Base-by-base conservation (phyloP, 192 early-diverging fungal genomes). In the Gigaspora rosea region DNA sequence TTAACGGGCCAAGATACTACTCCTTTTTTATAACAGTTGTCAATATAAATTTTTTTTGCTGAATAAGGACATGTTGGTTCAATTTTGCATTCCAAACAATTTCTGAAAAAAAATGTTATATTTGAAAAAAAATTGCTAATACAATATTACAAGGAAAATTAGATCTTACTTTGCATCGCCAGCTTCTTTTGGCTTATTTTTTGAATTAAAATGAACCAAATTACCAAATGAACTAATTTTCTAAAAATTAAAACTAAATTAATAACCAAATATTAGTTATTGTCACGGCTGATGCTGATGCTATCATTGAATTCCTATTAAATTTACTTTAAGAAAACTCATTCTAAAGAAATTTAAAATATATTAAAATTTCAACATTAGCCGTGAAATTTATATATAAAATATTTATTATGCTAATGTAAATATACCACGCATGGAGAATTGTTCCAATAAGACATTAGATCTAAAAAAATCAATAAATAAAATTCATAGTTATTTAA, bases 1-100 rank as follows among this genome's bases (percentile, higher is more conserved):
- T 78, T 75, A 3, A 88, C 76, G 4, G 90, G 90, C 90, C 91
- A 92, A 16, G 69, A 75, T 27, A 75, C 73, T 13, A 84, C 57
- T 58, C 88, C 83, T 8, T 58, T 69, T 47, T 81, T 46, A 9
- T 80, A 75, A 13, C 46, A 35, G 36, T 85, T 79, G n/a, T 41
- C 41, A 41, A 90, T 62, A 79, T 92, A 92, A 51, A 89, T 80
- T 22, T 74, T 73, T 52, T 85, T 87, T 33, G 90, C 90, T 27
- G 85, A 87, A 82, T 91, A 92, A 15, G 84, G 80, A 78, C 91
- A 92, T 16, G 85, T 35, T n/a, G 77, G 64, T 65, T 86, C 87
- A 68, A 82, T 66, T 18, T 81, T 76, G 69, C 91, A 92, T 36
- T 85, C 85, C 5, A 86, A 68, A 78, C 91, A 92, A 13, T 83